Conservation (phyloP, 768 basidiomycete species). For the Neoboletus brunneissimus region DNA sequence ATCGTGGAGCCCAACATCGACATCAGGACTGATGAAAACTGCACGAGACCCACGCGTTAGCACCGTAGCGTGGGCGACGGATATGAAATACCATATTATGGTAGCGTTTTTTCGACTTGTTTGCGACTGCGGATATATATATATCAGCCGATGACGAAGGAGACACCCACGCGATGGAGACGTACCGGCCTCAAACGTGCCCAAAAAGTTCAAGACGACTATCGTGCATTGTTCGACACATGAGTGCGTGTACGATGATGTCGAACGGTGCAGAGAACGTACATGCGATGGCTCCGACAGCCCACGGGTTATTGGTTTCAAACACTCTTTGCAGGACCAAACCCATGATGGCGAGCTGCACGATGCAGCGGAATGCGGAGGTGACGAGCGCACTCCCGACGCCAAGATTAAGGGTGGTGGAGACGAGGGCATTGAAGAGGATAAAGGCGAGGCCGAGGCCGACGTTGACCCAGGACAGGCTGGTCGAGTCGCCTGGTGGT, state of each 20-base stretch:
- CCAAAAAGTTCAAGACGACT: constrained; percentile 73
- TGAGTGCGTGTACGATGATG: not conserved
- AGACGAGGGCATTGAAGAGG: constrained; percentile 65
- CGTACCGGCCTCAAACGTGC: constrained; percentile 74
- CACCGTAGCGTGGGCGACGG: not conserved
- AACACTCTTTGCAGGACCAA: constrained; percentile 71
- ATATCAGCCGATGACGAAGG: not conserved
- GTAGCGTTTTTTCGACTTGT: constrained; percentile 75
- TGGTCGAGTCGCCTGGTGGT: constrained; percentile 19
- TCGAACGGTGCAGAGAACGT: constrained; percentile 29
- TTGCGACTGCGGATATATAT: constrained; percentile 50
- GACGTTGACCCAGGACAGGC: constrained; percentile 72
- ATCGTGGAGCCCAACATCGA: constrained; percentile 76
- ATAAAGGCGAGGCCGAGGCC: constrained; percentile 74
- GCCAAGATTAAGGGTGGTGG: constrained; percentile 61
- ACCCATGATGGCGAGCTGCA: constrained; percentile 76
- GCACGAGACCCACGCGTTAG: constrained; percentile 6
- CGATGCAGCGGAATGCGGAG: constrained; percentile 69
- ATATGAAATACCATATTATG: constrained; percentile 60
- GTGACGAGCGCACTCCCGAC: constrained; percentile 66
- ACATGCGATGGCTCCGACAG: constrained; percentile 72
- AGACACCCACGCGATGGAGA: not conserved
- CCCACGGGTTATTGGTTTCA: constrained; percentile 69
- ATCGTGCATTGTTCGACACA: not conserved
- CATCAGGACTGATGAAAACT: constrained; percentile 63